Evolutionary conservation across 805 yeast genomes (phyloP).

Genomic region (Candida maesae): DNA sequence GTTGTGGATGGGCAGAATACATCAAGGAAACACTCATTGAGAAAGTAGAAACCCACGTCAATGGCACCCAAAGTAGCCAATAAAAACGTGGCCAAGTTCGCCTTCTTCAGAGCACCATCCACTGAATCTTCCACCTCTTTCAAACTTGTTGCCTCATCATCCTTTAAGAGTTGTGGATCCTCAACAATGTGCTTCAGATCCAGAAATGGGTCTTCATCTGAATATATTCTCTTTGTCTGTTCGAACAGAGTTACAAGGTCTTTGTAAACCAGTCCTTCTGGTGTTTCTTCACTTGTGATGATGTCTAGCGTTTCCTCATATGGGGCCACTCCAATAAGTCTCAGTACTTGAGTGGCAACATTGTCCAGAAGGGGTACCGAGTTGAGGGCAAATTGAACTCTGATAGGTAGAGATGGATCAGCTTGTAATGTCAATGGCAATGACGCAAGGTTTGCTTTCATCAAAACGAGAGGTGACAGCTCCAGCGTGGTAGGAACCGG

Average conservation of each 20-base stretch:
- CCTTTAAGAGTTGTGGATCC: constrained; percentile 31
- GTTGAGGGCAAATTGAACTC: constrained; percentile 61
- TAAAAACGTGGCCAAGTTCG: constrained; percentile 82
- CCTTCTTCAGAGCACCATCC: constrained; percentile 61
- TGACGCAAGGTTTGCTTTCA: constrained; percentile 52
- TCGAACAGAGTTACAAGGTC: constrained; percentile 74
- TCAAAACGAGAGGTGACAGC: constrained; percentile 20
- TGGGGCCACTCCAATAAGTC: constrained; percentile 69
- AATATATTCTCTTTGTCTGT: constrained; percentile 67
- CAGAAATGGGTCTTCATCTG: constrained; percentile 66
- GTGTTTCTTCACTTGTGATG: constrained; percentile 62
- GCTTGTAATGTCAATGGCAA: constrained; percentile 57
- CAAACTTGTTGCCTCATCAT: constrained; percentile 11
- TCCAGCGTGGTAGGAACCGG: constrained; percentile 10
- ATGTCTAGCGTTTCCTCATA: constrained; percentile 71
- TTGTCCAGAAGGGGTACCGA: constrained; percentile 78
- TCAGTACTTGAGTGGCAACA: constrained; percentile 72
- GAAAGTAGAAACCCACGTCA: constrained; percentile 81
- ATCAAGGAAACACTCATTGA: constrained; percentile 80
- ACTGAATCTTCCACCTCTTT: constrained; percentile 21
- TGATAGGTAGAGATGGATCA: constrained; percentile 43
- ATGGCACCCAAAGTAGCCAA: constrained; percentile 83
- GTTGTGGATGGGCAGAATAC: constrained; percentile 76
- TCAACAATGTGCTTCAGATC: constrained; percentile 67
- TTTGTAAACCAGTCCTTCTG: constrained; percentile 59